phyloP scores from a whole-genome alignment of 1,284 basidiomycete species.

The Ceratobasidium sp. region DNA sequence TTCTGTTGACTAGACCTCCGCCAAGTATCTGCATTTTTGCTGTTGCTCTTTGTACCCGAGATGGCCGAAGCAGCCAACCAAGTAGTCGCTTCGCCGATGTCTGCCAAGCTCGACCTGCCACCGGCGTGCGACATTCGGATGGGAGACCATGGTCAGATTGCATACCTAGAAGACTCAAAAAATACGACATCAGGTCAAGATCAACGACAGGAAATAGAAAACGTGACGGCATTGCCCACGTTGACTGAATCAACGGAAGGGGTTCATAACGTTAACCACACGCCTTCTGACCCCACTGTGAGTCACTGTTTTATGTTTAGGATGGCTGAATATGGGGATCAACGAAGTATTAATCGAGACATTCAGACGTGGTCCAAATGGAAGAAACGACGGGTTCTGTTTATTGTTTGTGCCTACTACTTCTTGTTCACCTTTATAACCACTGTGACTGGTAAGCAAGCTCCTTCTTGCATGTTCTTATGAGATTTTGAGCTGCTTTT shows the following conservation, averaged over 20 bases:
- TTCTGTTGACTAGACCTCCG: too few species aligned
- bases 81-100: background rate
- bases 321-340: background rate
- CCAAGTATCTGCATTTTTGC: background rate
- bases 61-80: constrained; percentile 20
- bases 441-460: constrained; percentile 39
- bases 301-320: too few species aligned
- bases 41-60: background rate
- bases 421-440: constrained; percentile 47
- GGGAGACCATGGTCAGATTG: background rate
- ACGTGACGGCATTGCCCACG: constrained; percentile 36
- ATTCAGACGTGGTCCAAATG: constrained; percentile 33
- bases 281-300: constrained; percentile 27
- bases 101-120: constrained; percentile 13
- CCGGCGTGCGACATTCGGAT: constrained; percentile 11
- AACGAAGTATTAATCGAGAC: background rate
- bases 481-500: background rate
- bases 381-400: constrained; percentile 41
- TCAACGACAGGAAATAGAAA: constrained; percentile 10
- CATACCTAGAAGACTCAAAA: constrained; percentile 18
- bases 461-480: background rate
- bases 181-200: background rate
- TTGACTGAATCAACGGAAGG: constrained; percentile 12
- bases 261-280: constrained; percentile 34
- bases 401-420: constrained; percentile 44